Base-by-base conservation (phyloP, 352 stramenopile species). In the Phytopythium delawarense region DNA sequence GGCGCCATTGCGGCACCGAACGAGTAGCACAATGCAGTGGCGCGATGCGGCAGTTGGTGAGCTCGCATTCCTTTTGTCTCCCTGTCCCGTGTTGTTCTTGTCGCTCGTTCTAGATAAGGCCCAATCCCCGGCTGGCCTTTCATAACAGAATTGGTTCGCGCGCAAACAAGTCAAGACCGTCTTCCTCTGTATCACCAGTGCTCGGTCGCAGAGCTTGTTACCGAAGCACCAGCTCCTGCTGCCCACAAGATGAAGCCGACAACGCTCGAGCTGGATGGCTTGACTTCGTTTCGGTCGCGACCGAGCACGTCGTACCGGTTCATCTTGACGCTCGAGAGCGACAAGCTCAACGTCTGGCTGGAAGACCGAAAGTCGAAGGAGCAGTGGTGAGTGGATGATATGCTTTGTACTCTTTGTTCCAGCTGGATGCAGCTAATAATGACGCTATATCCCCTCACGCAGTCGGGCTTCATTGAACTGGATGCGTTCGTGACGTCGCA, bases 301-400 rank as follows among this genome's bases (percentile, higher is more conserved):
- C 16, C 25, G 1, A 12, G 13, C 2, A 11, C n/a, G 7, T 32
- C 16, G 20, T 59, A 35, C 40, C 35, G 53, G 28, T 59, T 49
- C 32, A 32, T 25, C 11, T 21, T 59, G 34, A 59, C 28, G 9
- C 39, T 59, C 2, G 39, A 59, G 53, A 35, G 18, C 35, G 34
- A 48, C 53, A 46, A 49, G 20, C 40, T 59, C 18, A 58, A 46
- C 52, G 32, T 46, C n/a, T 58, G 34, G 52, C 52, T 58, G 21
- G 52, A 58, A n/a, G 35, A 58, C 40, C 20, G 21, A 25, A 45
- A 58, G n/a, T 45, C 32, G 4, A 58, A 46, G 32, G 45, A 45
- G 52, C 52, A 58, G 35, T 58, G 52, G 52, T 58, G 40, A 28
- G 35, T 39, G 21, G 18, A 20, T 28, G 25, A 28, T 2, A 28